Conservation (phyloP, 352 stramenopile species). For the Phytophthora nicotianae region DNA sequence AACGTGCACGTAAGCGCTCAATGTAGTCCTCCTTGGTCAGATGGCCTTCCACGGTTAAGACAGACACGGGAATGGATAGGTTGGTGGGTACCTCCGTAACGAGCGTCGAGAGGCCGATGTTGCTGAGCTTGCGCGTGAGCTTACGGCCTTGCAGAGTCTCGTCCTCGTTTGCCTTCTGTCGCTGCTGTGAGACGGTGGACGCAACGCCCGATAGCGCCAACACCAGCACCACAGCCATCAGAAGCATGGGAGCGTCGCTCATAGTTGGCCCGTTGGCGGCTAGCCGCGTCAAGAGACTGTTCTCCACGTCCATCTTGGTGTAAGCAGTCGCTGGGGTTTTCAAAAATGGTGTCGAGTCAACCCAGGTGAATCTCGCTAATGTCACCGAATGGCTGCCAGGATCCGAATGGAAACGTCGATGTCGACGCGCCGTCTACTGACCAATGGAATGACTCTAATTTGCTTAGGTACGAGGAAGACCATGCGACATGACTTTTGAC, state of each 20-base stretch:
- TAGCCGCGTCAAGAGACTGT: constrained; percentile 34
- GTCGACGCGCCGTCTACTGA: constrained; percentile 8
- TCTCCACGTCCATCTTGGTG: constrained; percentile 28
- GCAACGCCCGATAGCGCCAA: constrained; percentile 42
- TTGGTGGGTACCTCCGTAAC: constrained; percentile 78
- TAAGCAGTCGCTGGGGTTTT: constrained; percentile 12
- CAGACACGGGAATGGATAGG: constrained; percentile 74
- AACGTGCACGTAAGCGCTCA: constrained; percentile 53
- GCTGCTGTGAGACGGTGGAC: constrained; percentile 37
- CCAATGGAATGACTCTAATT: background rate
- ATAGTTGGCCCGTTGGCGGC: constrained; percentile 27
- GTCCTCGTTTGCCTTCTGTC: constrained; percentile 3
- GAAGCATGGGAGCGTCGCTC: constrained; percentile 30
- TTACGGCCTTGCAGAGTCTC: constrained; percentile 22
- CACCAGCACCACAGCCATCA: constrained; percentile 41
- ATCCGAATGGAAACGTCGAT: constrained; percentile 3
- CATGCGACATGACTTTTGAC: constrained; percentile 26
- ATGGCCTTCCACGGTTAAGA: constrained; percentile 60
- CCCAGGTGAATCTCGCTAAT: constrained; percentile 1
- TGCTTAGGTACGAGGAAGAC: constrained; percentile 10
- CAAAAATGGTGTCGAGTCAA: constrained; percentile 15
- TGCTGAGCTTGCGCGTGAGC: constrained; percentile 68
- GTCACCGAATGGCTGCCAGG: background rate
- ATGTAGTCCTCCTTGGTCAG: constrained; percentile 53
- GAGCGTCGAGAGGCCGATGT: constrained; percentile 73